Percentiles rank a stretch among this genome's conserved stretches.
These are phyloP conservation scores for Geosmithia flava DNA, from an alignment of 2,329 filamentous ascomycete genomes.

Conservation along the genomic window DNA sequence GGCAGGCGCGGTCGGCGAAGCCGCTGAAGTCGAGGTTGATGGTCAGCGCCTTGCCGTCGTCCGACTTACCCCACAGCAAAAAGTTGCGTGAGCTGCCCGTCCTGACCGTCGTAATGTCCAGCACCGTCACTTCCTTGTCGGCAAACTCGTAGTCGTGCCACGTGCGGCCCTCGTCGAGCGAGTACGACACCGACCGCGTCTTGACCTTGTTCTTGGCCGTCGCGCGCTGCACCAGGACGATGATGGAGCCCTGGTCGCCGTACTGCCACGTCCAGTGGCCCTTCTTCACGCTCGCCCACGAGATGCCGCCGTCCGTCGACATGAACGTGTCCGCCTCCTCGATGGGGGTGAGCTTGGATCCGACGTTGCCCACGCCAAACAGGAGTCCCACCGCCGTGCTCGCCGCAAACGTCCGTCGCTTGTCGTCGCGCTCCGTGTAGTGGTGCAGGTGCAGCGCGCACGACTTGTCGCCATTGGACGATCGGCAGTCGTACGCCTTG, in stretches of 20 bases:
- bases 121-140: constrained; percentile 56
- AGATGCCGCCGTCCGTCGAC: constrained; percentile 80
- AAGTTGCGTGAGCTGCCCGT: constrained; percentile 88
- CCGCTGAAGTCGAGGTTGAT: constrained; percentile 85
- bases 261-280: constrained; percentile 89
- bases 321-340: constrained; percentile 82
- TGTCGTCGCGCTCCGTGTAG: constrained; percentile 81
- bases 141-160: constrained; percentile 71
- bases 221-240: constrained; percentile 71
- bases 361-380: constrained; percentile 87
- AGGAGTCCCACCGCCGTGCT: constrained; percentile 80
- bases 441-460: constrained; percentile 90
- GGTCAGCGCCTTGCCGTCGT: constrained; percentile 49
- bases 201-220: constrained; percentile 54
- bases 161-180: constrained; percentile 65
- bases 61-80: constrained; percentile 65
- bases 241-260: constrained; percentile 86
- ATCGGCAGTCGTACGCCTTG: constrained; percentile 57
- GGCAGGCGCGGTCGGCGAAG: constrained; percentile 61
- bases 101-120: constrained; percentile 76
- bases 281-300: constrained; percentile 75
- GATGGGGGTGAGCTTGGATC: constrained; percentile 49
- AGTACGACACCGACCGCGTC: constrained; percentile 61
- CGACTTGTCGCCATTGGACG: constrained; percentile 38
- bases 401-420: constrained; percentile 76